phyloP scores from a whole-genome alignment of 2,329 filamentous ascomycete genomes.

The Didymella sp. region DNA sequence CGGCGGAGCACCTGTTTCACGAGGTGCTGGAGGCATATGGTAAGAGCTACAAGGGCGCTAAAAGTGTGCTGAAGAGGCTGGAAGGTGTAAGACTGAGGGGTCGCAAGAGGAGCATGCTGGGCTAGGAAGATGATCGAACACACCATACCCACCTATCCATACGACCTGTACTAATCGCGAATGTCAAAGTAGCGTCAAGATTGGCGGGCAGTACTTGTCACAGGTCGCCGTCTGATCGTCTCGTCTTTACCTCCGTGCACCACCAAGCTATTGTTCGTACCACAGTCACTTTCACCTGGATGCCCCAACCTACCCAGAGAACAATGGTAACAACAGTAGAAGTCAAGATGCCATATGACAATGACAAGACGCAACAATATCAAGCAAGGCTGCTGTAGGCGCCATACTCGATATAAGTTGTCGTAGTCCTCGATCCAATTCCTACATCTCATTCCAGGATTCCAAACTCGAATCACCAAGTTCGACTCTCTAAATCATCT shows the following conservation, averaged over 20 bases:
- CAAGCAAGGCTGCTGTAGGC: background rate
- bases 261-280: background rate
- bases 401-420: background rate
- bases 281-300: conserved; percentile 1
- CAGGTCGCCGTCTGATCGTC: background rate
- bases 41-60: conserved; percentile 76
- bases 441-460: background rate
- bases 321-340: conserved; percentile 1
- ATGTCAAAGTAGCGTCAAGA: background rate
- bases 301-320: background rate
- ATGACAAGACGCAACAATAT: conserved; percentile 12
- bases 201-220: background rate
- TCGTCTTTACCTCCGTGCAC: background rate
- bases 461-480: background rate
- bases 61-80: conserved; percentile 76
- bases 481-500: background rate
- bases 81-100: conserved; percentile 94
- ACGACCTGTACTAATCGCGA: background rate
- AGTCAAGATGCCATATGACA: background rate
- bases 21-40: conserved; percentile 78
- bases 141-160: conserved; percentile 7
- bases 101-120: conserved; percentile 95
- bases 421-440: background rate
- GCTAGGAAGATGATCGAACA: conserved; percentile 56
- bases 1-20: conserved; percentile 77